Base-by-base conservation (phyloP, 208 protist genomes). In the Tritrichomonas musculus region DNA sequence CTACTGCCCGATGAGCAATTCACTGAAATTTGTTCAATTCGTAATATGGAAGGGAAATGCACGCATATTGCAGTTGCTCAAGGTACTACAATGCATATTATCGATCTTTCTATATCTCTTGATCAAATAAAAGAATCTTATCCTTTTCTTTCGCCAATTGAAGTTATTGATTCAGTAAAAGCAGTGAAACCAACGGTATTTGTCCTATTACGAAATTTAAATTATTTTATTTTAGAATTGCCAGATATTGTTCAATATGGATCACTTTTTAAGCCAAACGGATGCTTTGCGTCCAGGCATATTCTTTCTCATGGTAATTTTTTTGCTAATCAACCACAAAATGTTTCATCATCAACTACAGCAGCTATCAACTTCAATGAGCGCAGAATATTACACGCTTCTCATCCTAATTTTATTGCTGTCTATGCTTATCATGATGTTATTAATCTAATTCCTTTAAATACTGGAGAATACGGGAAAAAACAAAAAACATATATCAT, bases 81-180 rank as follows among this genome's bases (percentile, higher is more conserved):
- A 57, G 77, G 77, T 8, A 57, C 47, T 39, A 88, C 41, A 20
- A 33, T 88, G 47, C 20, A 88, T 57, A 88, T 88, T 27, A 57
- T 57, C 14, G 47, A 88, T 88, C 77, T 47, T 53, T 60, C 17
- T 60, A 22, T 17, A 8, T 39, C 20, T 44, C 33, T 20, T 33
- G 27, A 33, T 39, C 0, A 88, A 39, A 88, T 88, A 17, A 30
- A 14, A 88, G 47, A 88, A 57, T 57, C 77, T 25, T 88, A 88
- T 88, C 77, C 77, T 20, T 88, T 88, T 50, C 33, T 53, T n/a
- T 53, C 77, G 33, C 77, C 77, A 57, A 88, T 88, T 33, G 77
- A 44, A 55, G 44, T 88, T 22, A 39, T 88, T 20, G 47, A 25
- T 20, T 53, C 41, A 20, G 20, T 57, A 14, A 33, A 30, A 8